A percentile compares a stretch with the other conserved stretches of the same genome.
Evolutionary conservation across 768 basidiomycete species (phyloP).

Genomic region (Rhodosporidiobolus sp.): DNA sequence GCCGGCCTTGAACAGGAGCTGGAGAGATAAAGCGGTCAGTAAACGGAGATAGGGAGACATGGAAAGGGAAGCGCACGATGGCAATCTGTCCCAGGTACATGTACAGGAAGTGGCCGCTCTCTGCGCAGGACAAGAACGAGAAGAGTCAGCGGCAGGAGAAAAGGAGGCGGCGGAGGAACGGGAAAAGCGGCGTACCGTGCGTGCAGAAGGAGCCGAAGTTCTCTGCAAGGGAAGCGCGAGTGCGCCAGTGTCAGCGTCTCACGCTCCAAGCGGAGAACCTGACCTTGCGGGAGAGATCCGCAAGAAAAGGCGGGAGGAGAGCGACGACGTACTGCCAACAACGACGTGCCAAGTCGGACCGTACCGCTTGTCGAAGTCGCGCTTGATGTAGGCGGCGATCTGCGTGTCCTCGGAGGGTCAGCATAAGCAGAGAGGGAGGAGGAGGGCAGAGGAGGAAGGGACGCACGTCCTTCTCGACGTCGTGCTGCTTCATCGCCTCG

Average conservation of each 20-base stretch:
- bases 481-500: conserved; percentile 80
- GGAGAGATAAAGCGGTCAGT: neutral
- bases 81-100: conserved; percentile 92
- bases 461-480: conserved; percentile 80
- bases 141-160: conserved; percentile 16
- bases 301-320: neutral
- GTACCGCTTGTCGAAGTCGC: conserved; percentile 89
- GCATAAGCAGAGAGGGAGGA: neutral
- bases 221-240: conserved; percentile 17
- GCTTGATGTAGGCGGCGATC: conserved; percentile 96
- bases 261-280: too few relatives aligned
- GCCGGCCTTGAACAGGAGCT: conserved; percentile 41
- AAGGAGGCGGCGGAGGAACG: neutral
- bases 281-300: neutral
- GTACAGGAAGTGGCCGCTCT: conserved; percentile 99
- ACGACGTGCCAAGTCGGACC: conserved; percentile 98
- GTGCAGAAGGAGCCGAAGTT: conserved; percentile 15
- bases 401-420: neutral
- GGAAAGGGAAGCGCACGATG: conserved; percentile 58
- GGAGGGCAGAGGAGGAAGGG: too few relatives aligned
- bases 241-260: conserved; percentile 47
- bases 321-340: conserved; percentile 61
- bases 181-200: neutral
- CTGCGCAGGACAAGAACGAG: conserved; percentile 52
- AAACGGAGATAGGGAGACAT: neutral